Conservation (phyloP, 164 flowering plant species). For the Dillenia turbinata region DNA sequence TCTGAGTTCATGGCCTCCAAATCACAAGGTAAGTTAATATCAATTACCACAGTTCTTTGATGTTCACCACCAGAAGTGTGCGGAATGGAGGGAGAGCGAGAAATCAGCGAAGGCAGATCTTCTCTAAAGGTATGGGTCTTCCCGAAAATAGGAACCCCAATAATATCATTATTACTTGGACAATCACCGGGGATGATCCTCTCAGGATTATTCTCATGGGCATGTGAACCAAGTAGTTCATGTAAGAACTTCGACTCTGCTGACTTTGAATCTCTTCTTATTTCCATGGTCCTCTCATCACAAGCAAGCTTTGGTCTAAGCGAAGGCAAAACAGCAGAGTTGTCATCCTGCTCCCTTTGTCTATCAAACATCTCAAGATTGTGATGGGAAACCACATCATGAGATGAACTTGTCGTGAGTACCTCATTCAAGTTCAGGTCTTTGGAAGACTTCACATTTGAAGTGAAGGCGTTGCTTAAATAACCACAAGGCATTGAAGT, state of each 20-base stretch:
- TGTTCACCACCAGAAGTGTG: constrained; percentile 8
- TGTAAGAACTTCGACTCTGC: constrained; percentile 19
- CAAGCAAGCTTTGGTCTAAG: constrained; percentile 16
- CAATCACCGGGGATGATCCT: constrained; percentile 20
- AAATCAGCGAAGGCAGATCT: constrained; percentile 16
- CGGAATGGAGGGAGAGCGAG: constrained; percentile 13
- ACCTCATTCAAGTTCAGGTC: constrained; percentile 32
- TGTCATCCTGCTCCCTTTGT: constrained; percentile 25
- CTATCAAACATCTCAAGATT: constrained; percentile 23
- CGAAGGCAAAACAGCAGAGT: constrained; percentile 26
- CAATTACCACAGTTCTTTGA: constrained; percentile 17
- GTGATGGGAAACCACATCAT: constrained; percentile 14
- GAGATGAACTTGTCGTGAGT: constrained; percentile 23
- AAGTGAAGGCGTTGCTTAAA: constrained; percentile 3
- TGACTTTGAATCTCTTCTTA: constrained; percentile 12
- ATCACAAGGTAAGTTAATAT: constrained; percentile 53
- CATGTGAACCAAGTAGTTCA: constrained; percentile 11
- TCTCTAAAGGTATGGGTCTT: constrained; percentile 26
- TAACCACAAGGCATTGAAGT: constrained; percentile 24
- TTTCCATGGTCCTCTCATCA: constrained; percentile 10
- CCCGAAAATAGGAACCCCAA: constrained; percentile 60
- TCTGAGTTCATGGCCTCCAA: constrained; percentile 21
- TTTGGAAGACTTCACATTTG: constrained; percentile 30
- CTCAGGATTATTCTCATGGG: constrained; percentile 17
- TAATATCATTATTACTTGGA: constrained; percentile 33